Conservation (phyloP, 2,329 filamentous ascomycete genomes). For the Penicillium sp. region DNA sequence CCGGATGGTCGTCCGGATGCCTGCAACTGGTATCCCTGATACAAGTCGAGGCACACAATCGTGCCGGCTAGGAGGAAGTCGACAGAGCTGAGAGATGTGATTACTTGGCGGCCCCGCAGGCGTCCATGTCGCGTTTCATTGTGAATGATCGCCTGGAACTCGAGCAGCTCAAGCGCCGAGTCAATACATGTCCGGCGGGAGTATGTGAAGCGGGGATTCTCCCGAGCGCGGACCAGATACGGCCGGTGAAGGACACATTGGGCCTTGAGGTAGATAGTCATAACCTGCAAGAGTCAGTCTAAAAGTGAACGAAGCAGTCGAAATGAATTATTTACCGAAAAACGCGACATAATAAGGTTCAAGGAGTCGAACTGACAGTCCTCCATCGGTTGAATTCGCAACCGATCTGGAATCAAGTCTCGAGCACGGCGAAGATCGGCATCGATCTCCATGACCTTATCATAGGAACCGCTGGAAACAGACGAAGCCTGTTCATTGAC, state of each 20-base stretch:
- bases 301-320: neutral
- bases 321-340: slow-evolving; percentile 48
- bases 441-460: slow-evolving; percentile 59
- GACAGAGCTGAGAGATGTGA: slow-evolving; percentile 72
- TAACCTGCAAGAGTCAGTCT: slow-evolving; percentile 46
- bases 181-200: slow-evolving; percentile 81
- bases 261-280: slow-evolving; percentile 82
- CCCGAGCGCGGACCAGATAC: slow-evolving; percentile 71
- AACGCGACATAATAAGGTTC: slow-evolving; percentile 70
- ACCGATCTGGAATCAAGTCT: slow-evolving; percentile 69
- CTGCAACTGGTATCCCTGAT: slow-evolving; percentile 50
- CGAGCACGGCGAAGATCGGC: slow-evolving; percentile 53
- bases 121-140: slow-evolving; percentile 68
- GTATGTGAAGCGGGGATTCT: slow-evolving; percentile 76
- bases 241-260: slow-evolving; percentile 85
- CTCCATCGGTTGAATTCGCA: slow-evolving; percentile 70
- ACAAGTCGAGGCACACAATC: slow-evolving; percentile 76
- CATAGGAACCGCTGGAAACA: slow-evolving; percentile 50
- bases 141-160: slow-evolving; percentile 70
- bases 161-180: slow-evolving; percentile 74
- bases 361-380: slow-evolving; percentile 67
- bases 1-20: slow-evolving; percentile 32
- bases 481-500: slow-evolving; percentile 43
- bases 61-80: slow-evolving; percentile 85
- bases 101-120: slow-evolving; percentile 67